Evolutionary conservation across 371 early-diverging fungal genomes (phyloP), one percentile per base, ranked within the genome.

Genomic region (Mortierella sp.): DNA sequence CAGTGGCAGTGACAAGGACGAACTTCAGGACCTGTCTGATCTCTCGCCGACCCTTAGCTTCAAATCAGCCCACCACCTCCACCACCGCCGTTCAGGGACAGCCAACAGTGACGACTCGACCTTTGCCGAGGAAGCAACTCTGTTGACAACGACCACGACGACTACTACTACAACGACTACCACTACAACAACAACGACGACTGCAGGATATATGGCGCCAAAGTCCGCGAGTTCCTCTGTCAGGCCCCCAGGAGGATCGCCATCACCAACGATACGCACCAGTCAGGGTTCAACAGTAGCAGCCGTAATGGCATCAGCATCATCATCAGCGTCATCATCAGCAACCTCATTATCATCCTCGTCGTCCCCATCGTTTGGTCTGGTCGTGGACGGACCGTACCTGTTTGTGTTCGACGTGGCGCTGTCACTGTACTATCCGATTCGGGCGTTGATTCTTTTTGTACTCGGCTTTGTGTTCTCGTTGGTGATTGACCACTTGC

Each of bases 401-500:
- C 72, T 83, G 48, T 78, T 71, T 73, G 70, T 83, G 50, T 78
- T 74, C 47, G 83, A 83, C n/a, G 68, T 78, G 61, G 70, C 88
- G 29, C 50, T 87, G 52, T 77, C 85, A 41, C 71, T 87, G 24
- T 85, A 86, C 71, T 88, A 87, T 71, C 89, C 87, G 13, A 78
- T 86, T 11, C 89, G 88, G 24, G 82, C 86, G 22, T 41, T 87
- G 74, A 79, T 86, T 69, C 87, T 91, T 44, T 91, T 91, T 80
- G 66, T 85, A 43, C 86, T 90, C 52, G 92, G 92, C 45, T 88
- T 88, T 86, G 66, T 85, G 48, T 87, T 90, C 69, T 88, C 90
- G n/a, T 64, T 91, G 75, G 78, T 90, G 64, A 88, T 91, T 73
- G 90, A 90, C 70, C 86, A 87, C 71, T 79, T 91, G 26, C 90